Base-by-base conservation (phyloP, 352 stramenopile genomes). In the Thalassiosira exigua region DNA sequence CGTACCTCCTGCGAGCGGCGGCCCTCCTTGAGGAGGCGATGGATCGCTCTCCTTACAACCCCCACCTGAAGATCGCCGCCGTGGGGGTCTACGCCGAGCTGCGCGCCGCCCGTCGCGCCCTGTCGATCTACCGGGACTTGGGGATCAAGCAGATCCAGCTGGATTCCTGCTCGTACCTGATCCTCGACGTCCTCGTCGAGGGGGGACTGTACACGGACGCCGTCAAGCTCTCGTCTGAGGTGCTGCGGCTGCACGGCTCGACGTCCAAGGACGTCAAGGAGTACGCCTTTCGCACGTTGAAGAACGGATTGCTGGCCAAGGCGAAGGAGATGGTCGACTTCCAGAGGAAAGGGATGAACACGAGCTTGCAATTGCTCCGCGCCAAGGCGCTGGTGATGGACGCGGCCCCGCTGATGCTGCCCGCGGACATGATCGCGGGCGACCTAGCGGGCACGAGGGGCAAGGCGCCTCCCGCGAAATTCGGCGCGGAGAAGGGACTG, bases 81-180 rank as follows among this genome's bases (percentile, higher is more conserved):
- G 83, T 91, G 17, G 53, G 72, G 19, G 62, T 91, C 1, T 90
- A 89, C 56, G 67, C 59, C 33, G n/a, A 59, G 44, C 69, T 90
- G 0, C 24, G 84, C 60, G 67, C 83, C 1, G 42, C 70, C 1
- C 33, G 58, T 44, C 78, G 82, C 56, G 67, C 82, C 1, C 84
- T 79, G n/a, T 62, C 78, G 11, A 51, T 89, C 3, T 91, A 78
- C 67, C 24, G 86, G 65, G 51, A 65, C 21, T 66, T 91, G 22
- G 69, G 66, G 9, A 66, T 93, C 0, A 93, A 91, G 46, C 83
- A 93, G 61, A 91, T 93, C 24, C 87, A 93, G 54, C 52, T 86
- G 1, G 87, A 93, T 65, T 91, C 87, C 2, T 91, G 85, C 52
- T 81, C 67, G 3, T 93, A 87, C 52, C 69, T 87, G 12, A 87